phyloP scores from a whole-genome alignment of 2,329 filamentous ascomycete genomes.

The Septoria linicola region DNA sequence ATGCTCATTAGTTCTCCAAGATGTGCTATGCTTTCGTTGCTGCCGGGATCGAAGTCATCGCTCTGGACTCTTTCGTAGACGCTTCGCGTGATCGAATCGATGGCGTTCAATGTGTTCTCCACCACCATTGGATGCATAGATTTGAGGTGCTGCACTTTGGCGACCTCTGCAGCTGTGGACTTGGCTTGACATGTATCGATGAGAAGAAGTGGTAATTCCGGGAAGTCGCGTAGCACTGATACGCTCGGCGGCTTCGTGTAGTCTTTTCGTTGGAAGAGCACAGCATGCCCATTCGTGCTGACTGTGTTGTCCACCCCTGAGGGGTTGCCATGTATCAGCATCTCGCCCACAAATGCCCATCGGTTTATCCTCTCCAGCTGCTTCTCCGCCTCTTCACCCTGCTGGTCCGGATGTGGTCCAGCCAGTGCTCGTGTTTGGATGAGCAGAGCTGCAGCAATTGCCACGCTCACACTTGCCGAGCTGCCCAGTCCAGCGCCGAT shows the following conservation, averaged over 20 bases:
- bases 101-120: constrained; percentile 77
- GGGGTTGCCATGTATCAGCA: constrained; percentile 96
- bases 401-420: constrained; percentile 89
- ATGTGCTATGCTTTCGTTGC: constrained; percentile 64
- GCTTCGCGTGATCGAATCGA: constrained; percentile 68
- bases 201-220: constrained; percentile 83
- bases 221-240: constrained; percentile 77
- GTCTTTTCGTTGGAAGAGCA: constrained; percentile 80
- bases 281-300: constrained; percentile 86
- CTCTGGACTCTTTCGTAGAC: constrained; percentile 54
- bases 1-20: constrained; percentile 87
- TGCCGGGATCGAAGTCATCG: constrained; percentile 66
- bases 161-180: constrained; percentile 81
- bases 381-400: constrained; percentile 77
- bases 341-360: constrained; percentile 95
- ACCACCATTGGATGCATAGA: constrained; percentile 73
- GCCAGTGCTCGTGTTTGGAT: constrained; percentile 79
- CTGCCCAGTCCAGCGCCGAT: constrained; percentile 89
- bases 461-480: constrained; percentile 92
- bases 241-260: constrained; percentile 71
- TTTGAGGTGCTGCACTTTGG: constrained; percentile 75
- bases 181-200: constrained; percentile 87
- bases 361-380: constrained; percentile 95
- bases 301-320: constrained; percentile 98
- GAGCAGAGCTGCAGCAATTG: constrained; percentile 77